Evolutionary conservation across 305 asterid species (phyloP), one percentile per base, ranked within the genome.

Genomic region (Fraxinus velutina): DNA sequence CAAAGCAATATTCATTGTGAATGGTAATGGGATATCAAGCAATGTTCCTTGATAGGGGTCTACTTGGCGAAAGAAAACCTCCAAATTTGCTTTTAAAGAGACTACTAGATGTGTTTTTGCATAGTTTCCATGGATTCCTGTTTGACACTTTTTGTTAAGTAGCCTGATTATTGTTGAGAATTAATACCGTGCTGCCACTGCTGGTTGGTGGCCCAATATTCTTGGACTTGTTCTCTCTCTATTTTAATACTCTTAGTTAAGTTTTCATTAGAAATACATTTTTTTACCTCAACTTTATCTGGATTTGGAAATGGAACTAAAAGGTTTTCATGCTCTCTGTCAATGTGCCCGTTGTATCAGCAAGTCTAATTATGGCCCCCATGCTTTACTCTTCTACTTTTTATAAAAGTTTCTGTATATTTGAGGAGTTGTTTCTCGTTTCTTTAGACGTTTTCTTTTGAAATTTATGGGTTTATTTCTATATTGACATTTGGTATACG

Each of bases 381-480:
- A 17, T 2, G 5, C 27, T 39, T n/a, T 71, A 4, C 76, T 71
- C 24, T 29, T 30, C 19, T 66, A 27, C 34, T 9, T 66, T 3
- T 15, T 32, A 71, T 30, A 32, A 68, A 15, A 19, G 3, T 62
- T 30, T 39, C 4, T 50, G 33, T 55, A 36, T 47, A 3, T 72
- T n/a, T 12, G 22, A 21, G 32, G 27, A 78, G 68, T 8, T 29
- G 83, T 76, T 62, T 19, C 73, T 39, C 52, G 76, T 75, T 55
- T 24, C 75, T 50, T 50, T 66, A n/a, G 81, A 60, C 33, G 71
- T 75, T 36, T 71, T 52, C 78, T 75, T 72, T 36, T 66, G 88
- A 78, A 24, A 13, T 81, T 50, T 60, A 13, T 22, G 84, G 15
- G 21, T 39, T 74, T 62, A 30, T 24, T 75, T 75, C 37, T 12